phyloP scores from a whole-genome alignment of 176 grass and related monocot genomes.

The Aegilops longissima region DNA sequence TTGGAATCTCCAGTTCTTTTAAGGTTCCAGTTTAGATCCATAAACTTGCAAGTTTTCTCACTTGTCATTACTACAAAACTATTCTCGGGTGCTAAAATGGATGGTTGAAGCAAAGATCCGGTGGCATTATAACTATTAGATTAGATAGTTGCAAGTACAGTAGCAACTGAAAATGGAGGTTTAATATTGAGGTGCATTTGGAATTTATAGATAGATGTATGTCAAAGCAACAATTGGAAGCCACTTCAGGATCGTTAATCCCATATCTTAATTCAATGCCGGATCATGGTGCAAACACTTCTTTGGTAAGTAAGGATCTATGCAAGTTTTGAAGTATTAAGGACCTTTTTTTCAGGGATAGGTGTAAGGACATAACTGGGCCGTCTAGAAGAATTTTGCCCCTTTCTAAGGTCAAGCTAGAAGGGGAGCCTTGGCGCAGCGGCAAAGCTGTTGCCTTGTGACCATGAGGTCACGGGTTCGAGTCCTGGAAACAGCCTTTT shows the following conservation, averaged over 20 bases:
- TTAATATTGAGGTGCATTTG: neutral
- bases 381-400: no score
- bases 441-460: no score
- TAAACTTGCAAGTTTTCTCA: neutral
- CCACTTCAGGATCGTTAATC: conserved; percentile 1
- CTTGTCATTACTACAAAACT: conserved; percentile 2
- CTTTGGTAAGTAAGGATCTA: neutral
- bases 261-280: neutral
- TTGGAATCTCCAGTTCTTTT: neutral
- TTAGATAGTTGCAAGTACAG: neutral
- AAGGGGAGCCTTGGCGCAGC: no score
- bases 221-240: neutral
- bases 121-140: neutral
- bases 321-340: neutral
- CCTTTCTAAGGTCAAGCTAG: no score
- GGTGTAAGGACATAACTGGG: neutral
- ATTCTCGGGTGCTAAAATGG: neutral
- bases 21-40: neutral
- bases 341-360: no score
- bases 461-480: no score
- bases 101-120: neutral
- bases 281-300: conserved; percentile 6
- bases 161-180: conserved; percentile 21
- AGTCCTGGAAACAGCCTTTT: no score
- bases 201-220: no score